A percentile compares a stretch with the other conserved stretches of the same genome.
phyloP scores from a whole-genome alignment of 2,329 filamentous ascomycete genomes.

The Beauveria scarabaeidicola region DNA sequence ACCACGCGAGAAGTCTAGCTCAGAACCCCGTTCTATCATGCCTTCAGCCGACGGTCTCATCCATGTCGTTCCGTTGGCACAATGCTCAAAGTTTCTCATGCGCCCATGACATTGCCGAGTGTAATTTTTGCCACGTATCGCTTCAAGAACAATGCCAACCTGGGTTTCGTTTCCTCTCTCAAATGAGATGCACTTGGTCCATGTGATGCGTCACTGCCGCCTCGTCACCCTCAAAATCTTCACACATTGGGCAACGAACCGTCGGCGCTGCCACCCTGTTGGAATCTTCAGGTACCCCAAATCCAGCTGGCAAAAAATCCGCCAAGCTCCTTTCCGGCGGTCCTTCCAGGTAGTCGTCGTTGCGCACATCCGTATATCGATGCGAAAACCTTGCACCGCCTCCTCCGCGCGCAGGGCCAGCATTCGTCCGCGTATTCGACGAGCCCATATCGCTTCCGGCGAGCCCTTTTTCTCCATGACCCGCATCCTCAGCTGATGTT shows the following conservation, averaged over 20 bases:
- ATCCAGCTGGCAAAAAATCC: slow-evolving; percentile 38
- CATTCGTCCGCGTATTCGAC: neutral
- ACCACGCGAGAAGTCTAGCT: too few relatives aligned
- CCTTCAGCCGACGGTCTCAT: too few relatives aligned
- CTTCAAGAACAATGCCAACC: too few relatives aligned
- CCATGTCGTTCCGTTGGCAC: too few relatives aligned
- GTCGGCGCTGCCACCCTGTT: slow-evolving; percentile 10
- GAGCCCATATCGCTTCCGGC: neutral
- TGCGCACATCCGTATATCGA: slow-evolving; percentile 27
- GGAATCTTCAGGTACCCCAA: slow-evolving; percentile 20
- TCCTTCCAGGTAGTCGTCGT: slow-evolving; percentile 28
- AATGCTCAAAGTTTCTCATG: too few relatives aligned
- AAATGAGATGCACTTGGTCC: slow-evolving; percentile 28
- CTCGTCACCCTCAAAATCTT: slow-evolving; percentile 58
- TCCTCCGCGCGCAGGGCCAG: slow-evolving; percentile 10
- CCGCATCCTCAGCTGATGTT: slow-evolving; percentile 12
- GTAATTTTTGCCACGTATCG: too few relatives aligned
- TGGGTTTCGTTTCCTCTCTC: neutral
- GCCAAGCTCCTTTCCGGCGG: slow-evolving; percentile 33
- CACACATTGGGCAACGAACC: slow-evolving; percentile 56
- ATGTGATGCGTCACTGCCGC: slow-evolving; percentile 60
- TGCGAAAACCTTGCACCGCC: slow-evolving; percentile 18
- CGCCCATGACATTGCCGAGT: too few relatives aligned
- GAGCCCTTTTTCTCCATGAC: slow-evolving; percentile 6
- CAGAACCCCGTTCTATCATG: too few relatives aligned